Percentiles rank a stretch among this genome's conserved stretches.
Evolutionary conservation across 2,329 filamentous ascomycete genomes (phyloP).

Genomic region (Berkeleyomyces rouxiae): DNA sequence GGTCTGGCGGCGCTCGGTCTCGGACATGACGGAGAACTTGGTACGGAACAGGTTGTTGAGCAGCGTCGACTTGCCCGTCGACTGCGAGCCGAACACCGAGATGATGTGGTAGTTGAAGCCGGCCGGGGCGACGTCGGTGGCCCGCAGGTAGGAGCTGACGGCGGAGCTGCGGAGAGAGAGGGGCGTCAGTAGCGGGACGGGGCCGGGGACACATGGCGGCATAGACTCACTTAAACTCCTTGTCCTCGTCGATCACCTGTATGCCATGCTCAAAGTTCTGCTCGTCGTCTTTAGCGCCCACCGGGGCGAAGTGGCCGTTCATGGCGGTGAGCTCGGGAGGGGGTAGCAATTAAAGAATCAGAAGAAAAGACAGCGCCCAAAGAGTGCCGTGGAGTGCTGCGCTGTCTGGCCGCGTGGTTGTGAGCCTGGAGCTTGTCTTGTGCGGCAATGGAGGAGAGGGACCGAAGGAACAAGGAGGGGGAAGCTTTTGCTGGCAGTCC

Average conservation of each 20-base stretch:
- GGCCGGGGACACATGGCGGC: background rate
- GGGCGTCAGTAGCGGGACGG: slow-evolving; percentile 13
- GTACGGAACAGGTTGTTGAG: slow-evolving; percentile 94
- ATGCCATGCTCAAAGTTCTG: slow-evolving; percentile 79
- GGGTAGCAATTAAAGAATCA: background rate
- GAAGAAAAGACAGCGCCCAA: background rate
- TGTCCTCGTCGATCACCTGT: slow-evolving; percentile 79
- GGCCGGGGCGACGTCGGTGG: slow-evolving; percentile 64
- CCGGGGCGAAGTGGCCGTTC: slow-evolving; percentile 68
- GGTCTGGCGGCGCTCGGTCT: slow-evolving; percentile 83
- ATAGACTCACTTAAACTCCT: slow-evolving; percentile 72
- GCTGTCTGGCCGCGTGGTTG: background rate
- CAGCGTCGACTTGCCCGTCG: slow-evolving; percentile 92
- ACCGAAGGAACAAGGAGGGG: background rate
- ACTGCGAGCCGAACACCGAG: slow-evolving; percentile 96
- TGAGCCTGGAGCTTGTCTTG: background rate
- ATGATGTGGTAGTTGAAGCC: slow-evolving; percentile 99
- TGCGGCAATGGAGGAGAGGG: background rate
- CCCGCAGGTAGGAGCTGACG: slow-evolving; percentile 64
- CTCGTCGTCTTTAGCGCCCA: slow-evolving; percentile 47
- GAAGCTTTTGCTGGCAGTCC: background rate
- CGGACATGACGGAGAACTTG: slow-evolving; percentile 93
- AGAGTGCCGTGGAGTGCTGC: background rate
- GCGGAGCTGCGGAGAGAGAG: slow-evolving; percentile 38
- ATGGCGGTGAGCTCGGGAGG: slow-evolving; percentile 26